These are phyloP conservation scores for Diaporthe velutina DNA, from an alignment of 2,329 filamentous ascomycete genomes.

Conservation along the genomic window DNA sequence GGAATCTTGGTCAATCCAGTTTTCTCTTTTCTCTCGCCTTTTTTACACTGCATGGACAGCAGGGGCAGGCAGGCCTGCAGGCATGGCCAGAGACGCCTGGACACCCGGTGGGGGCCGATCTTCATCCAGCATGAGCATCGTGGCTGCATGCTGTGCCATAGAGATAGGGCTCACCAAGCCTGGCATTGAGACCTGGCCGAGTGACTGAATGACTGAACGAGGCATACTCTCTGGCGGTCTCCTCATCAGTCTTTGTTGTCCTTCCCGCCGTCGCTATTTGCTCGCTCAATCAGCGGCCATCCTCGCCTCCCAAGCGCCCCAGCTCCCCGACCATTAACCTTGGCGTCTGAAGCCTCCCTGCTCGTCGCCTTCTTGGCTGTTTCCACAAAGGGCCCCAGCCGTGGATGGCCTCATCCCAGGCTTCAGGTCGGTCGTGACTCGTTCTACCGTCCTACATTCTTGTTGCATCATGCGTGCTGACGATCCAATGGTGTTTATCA, in stretches of 20 bases:
- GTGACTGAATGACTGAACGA: not conserved
- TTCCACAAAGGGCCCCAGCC: not conserved
- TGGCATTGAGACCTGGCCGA: not conserved
- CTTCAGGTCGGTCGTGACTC: slow-evolving; percentile 3
- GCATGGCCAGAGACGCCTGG: not conserved
- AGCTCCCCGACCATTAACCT: not conserved
- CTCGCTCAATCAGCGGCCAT: slow-evolving; percentile 13
- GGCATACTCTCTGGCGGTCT: not conserved
- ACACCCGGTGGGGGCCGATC: not conserved
- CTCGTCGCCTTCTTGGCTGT: slow-evolving; percentile 19
- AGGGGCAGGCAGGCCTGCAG: slow-evolving; percentile 1
- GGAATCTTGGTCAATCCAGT: slow-evolving; percentile 8
- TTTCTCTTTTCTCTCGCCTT: slow-evolving; percentile 10
- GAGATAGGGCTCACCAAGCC: not conserved
- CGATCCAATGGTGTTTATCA: not conserved
- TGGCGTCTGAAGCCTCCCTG: slow-evolving; percentile 19
- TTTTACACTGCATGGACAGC: not conserved
- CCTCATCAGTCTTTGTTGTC: not conserved
- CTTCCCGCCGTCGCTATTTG: not conserved
- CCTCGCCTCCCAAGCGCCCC: not conserved
- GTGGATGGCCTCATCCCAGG: not conserved
- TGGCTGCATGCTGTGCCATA: not conserved
- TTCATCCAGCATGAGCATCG: not conserved
- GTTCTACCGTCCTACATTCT: not conserved
- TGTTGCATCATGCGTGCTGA: not conserved